phyloP scores from a whole-genome alignment of 352 stramenopile genomes.

The Aphanomyces stellatus region DNA sequence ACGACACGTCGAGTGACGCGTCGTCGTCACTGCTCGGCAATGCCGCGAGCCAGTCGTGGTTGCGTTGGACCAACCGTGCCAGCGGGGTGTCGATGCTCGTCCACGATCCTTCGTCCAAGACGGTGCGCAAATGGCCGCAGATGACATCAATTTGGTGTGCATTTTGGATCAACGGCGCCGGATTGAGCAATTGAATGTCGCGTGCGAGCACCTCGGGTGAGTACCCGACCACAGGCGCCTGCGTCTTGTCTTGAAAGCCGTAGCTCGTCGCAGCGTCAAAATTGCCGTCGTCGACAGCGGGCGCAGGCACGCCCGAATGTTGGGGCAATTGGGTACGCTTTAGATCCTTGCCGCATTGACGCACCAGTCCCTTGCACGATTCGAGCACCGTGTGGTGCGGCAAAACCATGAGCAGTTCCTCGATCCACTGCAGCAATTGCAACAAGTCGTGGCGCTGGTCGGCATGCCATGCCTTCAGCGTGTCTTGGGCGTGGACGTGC shows the following conservation, averaged over 20 bases:
- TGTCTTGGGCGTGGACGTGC: constrained; percentile 26
- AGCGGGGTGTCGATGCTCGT: constrained; percentile 1
- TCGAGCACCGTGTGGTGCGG: constrained; percentile 2
- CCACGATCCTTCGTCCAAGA: background rate
- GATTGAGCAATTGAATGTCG: background rate
- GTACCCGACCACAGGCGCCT: background rate
- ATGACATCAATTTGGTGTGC: background rate
- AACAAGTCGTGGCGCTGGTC: constrained; percentile 40
- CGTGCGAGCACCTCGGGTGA: constrained; percentile 6
- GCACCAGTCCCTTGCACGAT: background rate
- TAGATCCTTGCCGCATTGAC: background rate
- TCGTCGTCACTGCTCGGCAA: background rate
- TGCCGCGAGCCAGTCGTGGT: background rate
- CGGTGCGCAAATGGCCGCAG: background rate
- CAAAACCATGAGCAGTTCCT: constrained; percentile 2
- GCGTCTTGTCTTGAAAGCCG: constrained; percentile 17
- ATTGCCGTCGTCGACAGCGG: constrained; percentile 7
- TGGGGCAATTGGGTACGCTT: background rate
- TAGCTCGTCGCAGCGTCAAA: constrained; percentile 16
- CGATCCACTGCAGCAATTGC: constrained; percentile 26
- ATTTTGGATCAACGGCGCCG: background rate
- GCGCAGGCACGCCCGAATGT: background rate
- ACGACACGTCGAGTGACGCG: background rate
- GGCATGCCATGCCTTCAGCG: constrained; percentile 36
- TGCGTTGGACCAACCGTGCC: background rate